phyloP scores from a whole-genome alignment of 1,284 basidiomycete genomes.

The Leccinum subrobustum region DNA sequence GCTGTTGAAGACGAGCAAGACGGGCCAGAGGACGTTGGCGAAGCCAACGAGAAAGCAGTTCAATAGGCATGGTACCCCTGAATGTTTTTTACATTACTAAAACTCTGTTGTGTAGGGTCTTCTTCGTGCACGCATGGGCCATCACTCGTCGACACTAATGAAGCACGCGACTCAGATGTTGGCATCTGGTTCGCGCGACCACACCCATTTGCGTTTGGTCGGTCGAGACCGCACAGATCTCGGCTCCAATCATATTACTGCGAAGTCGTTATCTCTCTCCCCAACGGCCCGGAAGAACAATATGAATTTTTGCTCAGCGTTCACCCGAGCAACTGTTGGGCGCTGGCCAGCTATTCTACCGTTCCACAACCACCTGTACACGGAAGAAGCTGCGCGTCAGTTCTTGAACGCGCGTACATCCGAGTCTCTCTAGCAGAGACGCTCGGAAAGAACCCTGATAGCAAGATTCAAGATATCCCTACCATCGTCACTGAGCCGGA shows the following conservation, averaged over 20 bases:
- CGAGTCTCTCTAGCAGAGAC: conserved; percentile 9
- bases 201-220: conserved; percentile 24
- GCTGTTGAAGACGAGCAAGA: too few relatives aligned
- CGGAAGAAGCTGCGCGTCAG: conserved; percentile 21
- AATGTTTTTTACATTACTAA: too few relatives aligned
- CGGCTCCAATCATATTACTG: conserved; percentile 16
- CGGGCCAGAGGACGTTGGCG: too few relatives aligned
- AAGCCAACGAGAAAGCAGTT: too few relatives aligned
- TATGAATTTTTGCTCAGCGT: conserved; percentile 28
- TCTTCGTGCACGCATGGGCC: too few relatives aligned
- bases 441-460: conserved; percentile 17
- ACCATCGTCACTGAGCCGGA: conserved; percentile 25
- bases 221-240: conserved; percentile 14
- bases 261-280: conserved; percentile 20
- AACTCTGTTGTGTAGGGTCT: too few relatives aligned
- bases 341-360: conserved; percentile 23
- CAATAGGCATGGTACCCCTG: too few relatives aligned
- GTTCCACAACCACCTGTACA: conserved; percentile 30
- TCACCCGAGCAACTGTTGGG: conserved; percentile 19
- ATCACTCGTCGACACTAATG: too few relatives aligned
- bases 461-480: conserved; percentile 27
- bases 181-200: conserved; percentile 25
- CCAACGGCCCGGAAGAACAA: conserved; percentile 30
- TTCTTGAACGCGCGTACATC: conserved; percentile 28
- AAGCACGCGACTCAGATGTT: conserved; percentile 3